Percentiles rank a stretch among this genome's conserved stretches.
These are phyloP conservation scores for Coemansia sp. DNA, from an alignment of 371 early-diverging fungal species.

Conservation along the genomic window DNA sequence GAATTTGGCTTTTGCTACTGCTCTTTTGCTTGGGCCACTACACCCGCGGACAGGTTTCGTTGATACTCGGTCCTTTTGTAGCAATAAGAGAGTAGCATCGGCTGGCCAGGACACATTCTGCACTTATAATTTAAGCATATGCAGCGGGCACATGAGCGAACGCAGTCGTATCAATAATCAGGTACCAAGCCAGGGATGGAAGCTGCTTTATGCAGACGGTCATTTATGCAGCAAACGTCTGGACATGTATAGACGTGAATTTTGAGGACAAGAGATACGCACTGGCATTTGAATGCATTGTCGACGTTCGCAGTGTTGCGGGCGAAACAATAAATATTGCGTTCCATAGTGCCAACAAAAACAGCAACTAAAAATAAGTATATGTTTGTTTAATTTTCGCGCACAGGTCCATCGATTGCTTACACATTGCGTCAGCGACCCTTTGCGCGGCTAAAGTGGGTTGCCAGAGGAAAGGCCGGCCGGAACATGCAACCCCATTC, in stretches of 20 bases:
- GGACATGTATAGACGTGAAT: not conserved
- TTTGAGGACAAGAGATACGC: not conserved
- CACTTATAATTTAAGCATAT: slow-evolving; percentile 9
- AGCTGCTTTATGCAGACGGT: slow-evolving; percentile 5
- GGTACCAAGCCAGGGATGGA: slow-evolving; percentile 1
- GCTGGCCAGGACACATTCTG: not conserved
- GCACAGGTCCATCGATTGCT: slow-evolving; percentile 20
- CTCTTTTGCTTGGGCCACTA: slow-evolving; percentile 1
- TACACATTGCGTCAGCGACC: slow-evolving; percentile 7
- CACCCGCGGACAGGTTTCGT: slow-evolving; percentile 1
- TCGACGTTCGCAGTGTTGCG: not conserved
- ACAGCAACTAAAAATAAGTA: not conserved
- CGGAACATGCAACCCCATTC: not conserved
- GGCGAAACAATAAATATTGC: not conserved
- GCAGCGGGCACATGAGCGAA: slow-evolving; percentile 16
- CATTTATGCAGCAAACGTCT: slow-evolving; percentile 15
- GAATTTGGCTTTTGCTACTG: not conserved
- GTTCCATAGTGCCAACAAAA: not conserved
- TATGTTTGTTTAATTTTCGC: slow-evolving; percentile 11
- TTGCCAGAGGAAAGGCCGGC: not conserved
- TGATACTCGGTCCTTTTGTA: not conserved
- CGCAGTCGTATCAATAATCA: slow-evolving; percentile 14
- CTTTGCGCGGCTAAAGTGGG: slow-evolving; percentile 8
- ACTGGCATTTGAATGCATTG: not conserved
- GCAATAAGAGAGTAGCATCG: not conserved